Evolutionary conservation across 2,329 filamentous ascomycete genomes (phyloP), one percentile per base, ranked within the genome.

Genomic region (Mollisia scopiformis): DNA sequence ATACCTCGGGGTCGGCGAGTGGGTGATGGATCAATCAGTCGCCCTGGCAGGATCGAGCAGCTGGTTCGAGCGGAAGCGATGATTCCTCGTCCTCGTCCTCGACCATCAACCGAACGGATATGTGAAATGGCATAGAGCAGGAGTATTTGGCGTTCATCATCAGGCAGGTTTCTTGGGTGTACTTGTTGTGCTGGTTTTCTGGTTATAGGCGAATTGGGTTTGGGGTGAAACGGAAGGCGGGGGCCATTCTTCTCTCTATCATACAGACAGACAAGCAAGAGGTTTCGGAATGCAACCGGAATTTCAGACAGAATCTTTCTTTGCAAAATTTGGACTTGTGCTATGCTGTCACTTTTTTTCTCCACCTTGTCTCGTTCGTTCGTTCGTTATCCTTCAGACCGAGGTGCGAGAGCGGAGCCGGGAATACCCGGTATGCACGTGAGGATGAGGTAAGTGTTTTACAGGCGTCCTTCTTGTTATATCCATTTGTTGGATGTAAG

Each of bases 11-110:
- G 89, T 97, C 19, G 95, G 95, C 70, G 95, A 99, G 81, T 97
- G 93, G 87, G 91, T 97, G 66, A 96, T 99, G 93, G 95, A 99
- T 77, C 91, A 96, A 80, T 96, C 93, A 30, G 92, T 98, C 31
- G 93, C 93, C 41, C 86, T 98, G 59, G 91, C 97, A 75, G 90
- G 92, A 43, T 89, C 90, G 52, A 96, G 91, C 74, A 85, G 89
- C 62, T 99, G 88, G 79, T 99, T 99, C 75, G 93, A 97, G 80
- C 86, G 95, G 73, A 93, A 87, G 76, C 86, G 93, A 80, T 96
- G 43, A 47, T 16, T 41, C 3, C 43, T 27, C 21, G 7, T 27
- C 23, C 43, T 27, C 11, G 4, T 14, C 21, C 21, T n/a, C 41
- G 21, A 25, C 41, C 41, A 25, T 25, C 19, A 46, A n/a, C 7